Evolutionary conservation across 2,329 filamentous ascomycete species (phyloP), one percentile per base, ranked within the genome.

Genomic region (Sporothrix brasiliensis): DNA sequence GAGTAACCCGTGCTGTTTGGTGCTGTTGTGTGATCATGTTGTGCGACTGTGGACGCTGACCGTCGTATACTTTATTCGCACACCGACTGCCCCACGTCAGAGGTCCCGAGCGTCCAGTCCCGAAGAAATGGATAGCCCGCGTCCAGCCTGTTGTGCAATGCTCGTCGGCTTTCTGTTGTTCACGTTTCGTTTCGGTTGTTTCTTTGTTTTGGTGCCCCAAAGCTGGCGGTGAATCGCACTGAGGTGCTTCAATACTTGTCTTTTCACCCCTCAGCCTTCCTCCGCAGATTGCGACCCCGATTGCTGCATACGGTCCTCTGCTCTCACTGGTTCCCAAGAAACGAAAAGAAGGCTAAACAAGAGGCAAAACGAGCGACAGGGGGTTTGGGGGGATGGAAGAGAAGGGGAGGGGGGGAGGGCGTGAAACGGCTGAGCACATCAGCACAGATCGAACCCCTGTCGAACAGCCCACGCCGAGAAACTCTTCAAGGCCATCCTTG

Each of bases 401-500:
- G 49, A 50, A 44, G 41, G 41, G n/a, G 49, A 50, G n/a, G 7
- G 16, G 49, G 7, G 19, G 19, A 21, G 50, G 67, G 67, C 21
- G 67, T 58, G 67, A 60, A 60, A 58, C 52, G 50, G 52, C 14
- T 34, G 6, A 16, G 41, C 41, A 44, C 14, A 24, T 41, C 52
- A 58, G 24, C 66, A 21, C 67, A 50, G 67, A 58, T 68, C 53
- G 44, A 34, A 34, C 34, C 41, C 54, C 54, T 52, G 41, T 41
- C 60, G 44, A 34, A 66, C 27, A 69, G 41, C 39, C 34, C 7
- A 69, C 67, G 41, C 67, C 67, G 53, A 60, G 39, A 68, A 69
- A 69, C n/a, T 50, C 67, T 60, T 52, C 67, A 69, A 52, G 47
- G n/a, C 58, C 27, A 66, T 50, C 63, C 63, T 66, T 66, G 63